These are phyloP conservation scores for Drosera capensis DNA, from an alignment of 148 eudicot species.

Conservation along the genomic window DNA sequence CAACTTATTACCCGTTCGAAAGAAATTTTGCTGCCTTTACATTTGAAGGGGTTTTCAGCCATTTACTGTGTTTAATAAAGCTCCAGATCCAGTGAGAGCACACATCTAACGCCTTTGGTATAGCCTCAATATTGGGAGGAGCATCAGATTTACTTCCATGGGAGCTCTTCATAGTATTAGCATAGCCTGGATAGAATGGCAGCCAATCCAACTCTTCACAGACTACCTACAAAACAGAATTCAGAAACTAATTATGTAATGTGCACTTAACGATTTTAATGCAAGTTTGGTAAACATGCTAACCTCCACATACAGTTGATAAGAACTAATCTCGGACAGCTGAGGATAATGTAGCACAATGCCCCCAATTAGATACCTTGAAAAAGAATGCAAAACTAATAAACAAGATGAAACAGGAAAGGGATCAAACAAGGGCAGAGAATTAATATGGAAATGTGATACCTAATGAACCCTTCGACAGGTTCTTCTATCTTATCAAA, in stretches of 20 bases:
- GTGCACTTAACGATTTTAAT: slow-evolving; percentile 4
- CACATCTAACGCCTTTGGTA: slow-evolving; percentile 57
- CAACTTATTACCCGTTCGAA: slow-evolving; percentile 58
- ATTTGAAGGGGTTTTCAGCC: slow-evolving; percentile 84
- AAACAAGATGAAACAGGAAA: background rate
- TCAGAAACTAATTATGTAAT: slow-evolving; percentile 6
- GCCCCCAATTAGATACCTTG: slow-evolving; percentile 80
- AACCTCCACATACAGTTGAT: slow-evolving; percentile 95
- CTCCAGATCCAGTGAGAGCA: slow-evolving; percentile 79
- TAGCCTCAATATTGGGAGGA: slow-evolving; percentile 70
- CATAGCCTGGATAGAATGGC: slow-evolving; percentile 73
- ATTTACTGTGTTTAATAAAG: slow-evolving; percentile 82
- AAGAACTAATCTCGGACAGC: slow-evolving; percentile 89
- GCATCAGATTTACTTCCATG: slow-evolving; percentile 34
- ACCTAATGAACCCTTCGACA: slow-evolving; percentile 73
- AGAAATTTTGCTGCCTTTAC: slow-evolving; percentile 88
- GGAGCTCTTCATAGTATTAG: slow-evolving; percentile 32
- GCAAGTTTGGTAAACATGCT: slow-evolving; percentile 20
- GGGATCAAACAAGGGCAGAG: background rate
- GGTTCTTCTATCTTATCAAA: slow-evolving; percentile 56
- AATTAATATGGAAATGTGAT: background rate
- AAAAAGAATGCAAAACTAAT: slow-evolving; percentile 6
- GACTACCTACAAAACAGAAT: slow-evolving; percentile 49
- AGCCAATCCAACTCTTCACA: slow-evolving; percentile 99
- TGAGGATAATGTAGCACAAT: slow-evolving; percentile 91